These are phyloP conservation scores for Lablab purpureus DNA, from an alignment of 306 rosid species.

Conservation along the genomic window DNA sequence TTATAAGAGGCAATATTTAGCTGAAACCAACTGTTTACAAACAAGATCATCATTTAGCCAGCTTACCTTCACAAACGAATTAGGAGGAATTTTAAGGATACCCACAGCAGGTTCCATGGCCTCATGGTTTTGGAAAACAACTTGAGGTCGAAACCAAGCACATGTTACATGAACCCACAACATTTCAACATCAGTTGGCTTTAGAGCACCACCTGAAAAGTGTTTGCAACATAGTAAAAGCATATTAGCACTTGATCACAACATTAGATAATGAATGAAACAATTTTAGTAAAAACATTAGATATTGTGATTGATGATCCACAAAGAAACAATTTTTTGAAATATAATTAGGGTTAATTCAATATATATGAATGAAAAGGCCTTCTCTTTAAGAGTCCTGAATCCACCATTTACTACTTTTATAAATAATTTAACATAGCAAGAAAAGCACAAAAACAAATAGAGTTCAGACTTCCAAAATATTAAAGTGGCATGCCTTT, in stretches of 20 bases:
- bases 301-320: conserved; percentile 32
- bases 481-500: conserved; percentile 65
- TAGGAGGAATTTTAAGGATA: conserved; percentile 81
- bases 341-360: neutral
- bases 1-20: conserved; percentile 13
- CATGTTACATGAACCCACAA: conserved; percentile 96
- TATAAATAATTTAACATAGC: conserved; percentile 4
- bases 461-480: conserved; percentile 37
- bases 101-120: conserved; percentile 97
- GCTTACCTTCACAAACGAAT: conserved; percentile 78
- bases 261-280: conserved; percentile 31
- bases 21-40: conserved; percentile 30
- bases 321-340: conserved; percentile 27
- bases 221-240: conserved; percentile 16
- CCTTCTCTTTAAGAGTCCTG: conserved; percentile 21
- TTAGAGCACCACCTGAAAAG: conserved; percentile 91
- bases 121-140: conserved; percentile 79
- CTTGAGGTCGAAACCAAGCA: conserved; percentile 95
- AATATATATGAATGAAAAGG: conserved; percentile 23
- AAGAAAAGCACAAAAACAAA: conserved; percentile 30
- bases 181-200: conserved; percentile 91
- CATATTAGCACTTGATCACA: conserved; percentile 34
- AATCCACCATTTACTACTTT: conserved; percentile 28
- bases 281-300: neutral
- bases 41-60: conserved; percentile 23